Base-by-base conservation (phyloP, 345 rosid species). In the Syzygium aromaticum region DNA sequence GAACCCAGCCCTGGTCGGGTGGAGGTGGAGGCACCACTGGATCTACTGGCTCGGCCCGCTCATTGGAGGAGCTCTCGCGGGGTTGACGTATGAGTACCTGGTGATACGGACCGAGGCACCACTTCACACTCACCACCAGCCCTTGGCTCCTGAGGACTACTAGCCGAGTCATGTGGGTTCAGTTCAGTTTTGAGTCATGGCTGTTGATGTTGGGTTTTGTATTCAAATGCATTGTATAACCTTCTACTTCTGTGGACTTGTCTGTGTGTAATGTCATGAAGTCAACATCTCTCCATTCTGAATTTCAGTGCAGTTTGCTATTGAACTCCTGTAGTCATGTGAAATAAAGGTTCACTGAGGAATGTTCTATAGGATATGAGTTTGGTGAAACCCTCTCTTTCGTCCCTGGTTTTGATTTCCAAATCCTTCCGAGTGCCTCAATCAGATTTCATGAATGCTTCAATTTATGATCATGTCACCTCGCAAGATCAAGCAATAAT, bases 121-220 rank as follows among this genome's bases (percentile, higher is more conserved):
- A 52, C 90, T 51, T 51, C 94, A 86, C 88, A 88, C 94, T 73
- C 80, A 17, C 84, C 97, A 94, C 89, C 96, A 93, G 89, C 96
- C 98, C 59, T 88, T 94, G 90, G 97, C 94, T 49, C 95, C 96
- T 19, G 98, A 93, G 91, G 96, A 95, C 89, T 95, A 94, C 92
- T 93, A 94, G 89, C 54, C 40, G 8, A 10, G 13, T 9, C 43
- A 49, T 33, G 52, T 9, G 49, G 80, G 25, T 17, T 73, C 80
- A 73, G 49, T 52, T 52, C 27, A 27, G 61, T 33, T 52, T n/a
- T 51, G 15, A 8, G 38, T 28, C 30, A 17, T 28, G 40, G 61
- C 49, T 38, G 49, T 4, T 9, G 80, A 38, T 33, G 80, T 33
- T 33, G 80, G 46, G 80, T 21, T 52, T 19, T 33, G 13, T 19